These are phyloP conservation scores for Pythium phragmitis DNA, from an alignment of 352 stramenopile species.

Conservation along the genomic window DNA sequence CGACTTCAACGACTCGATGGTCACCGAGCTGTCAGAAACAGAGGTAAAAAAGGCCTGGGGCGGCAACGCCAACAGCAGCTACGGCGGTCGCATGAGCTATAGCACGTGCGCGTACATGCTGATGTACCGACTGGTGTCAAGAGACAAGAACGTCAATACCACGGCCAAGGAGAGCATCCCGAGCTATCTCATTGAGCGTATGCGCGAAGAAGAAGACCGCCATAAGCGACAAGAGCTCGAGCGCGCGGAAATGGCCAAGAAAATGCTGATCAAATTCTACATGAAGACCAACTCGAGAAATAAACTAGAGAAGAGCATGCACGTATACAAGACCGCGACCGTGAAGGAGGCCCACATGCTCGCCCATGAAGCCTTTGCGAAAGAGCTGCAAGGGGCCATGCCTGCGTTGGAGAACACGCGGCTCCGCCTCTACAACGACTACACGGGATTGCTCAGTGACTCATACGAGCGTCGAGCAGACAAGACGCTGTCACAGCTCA, in stretches of 20 bases:
- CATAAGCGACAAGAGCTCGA: slow-evolving; percentile 56
- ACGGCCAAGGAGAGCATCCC: slow-evolving; percentile 64
- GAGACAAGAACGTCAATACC: slow-evolving; percentile 63
- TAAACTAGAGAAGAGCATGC: slow-evolving; percentile 65
- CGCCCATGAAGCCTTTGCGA: slow-evolving; percentile 54
- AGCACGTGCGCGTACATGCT: slow-evolving; percentile 91
- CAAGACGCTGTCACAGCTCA: slow-evolving; percentile 49
- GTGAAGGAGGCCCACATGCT: slow-evolving; percentile 47
- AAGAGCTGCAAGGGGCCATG: slow-evolving; percentile 51
- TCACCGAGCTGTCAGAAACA: slow-evolving; percentile 73
- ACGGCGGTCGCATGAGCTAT: slow-evolving; percentile 39
- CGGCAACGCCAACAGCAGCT: slow-evolving; percentile 40
- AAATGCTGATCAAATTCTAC: slow-evolving; percentile 78
- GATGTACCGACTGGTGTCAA: slow-evolving; percentile 82
- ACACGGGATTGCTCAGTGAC: slow-evolving; percentile 65
- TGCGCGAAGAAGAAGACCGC: slow-evolving; percentile 66
- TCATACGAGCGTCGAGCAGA: slow-evolving; percentile 60
- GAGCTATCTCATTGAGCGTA: slow-evolving; percentile 63
- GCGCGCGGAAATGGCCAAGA: slow-evolving; percentile 68
- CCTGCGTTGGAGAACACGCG: slow-evolving; percentile 56
- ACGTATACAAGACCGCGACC: slow-evolving; percentile 77
- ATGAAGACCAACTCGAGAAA: slow-evolving; percentile 68
- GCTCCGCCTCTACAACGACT: slow-evolving; percentile 75
- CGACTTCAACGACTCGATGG: slow-evolving; percentile 87
- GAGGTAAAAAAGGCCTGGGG: slow-evolving; percentile 80